Evolutionary conservation across 2,329 filamentous ascomycete species (phyloP).

Genomic region (Ceratocystis albifundus): DNA sequence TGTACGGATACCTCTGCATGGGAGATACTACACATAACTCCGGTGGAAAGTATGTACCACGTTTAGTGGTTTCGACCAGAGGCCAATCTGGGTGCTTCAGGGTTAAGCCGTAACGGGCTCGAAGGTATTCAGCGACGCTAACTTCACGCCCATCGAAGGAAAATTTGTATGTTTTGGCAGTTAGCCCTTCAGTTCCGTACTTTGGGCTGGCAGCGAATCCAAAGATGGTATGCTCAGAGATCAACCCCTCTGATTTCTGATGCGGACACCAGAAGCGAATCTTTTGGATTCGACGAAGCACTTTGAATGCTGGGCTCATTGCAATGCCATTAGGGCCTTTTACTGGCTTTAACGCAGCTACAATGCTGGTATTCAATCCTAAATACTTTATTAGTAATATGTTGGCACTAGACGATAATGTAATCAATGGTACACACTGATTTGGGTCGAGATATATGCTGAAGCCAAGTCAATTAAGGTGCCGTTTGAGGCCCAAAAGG

Average conservation of each 20-base stretch:
- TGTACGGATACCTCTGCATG: constrained; percentile 52
- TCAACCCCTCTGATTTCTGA: constrained; percentile 31
- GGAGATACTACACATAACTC: constrained; percentile 44
- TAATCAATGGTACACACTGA: neutral
- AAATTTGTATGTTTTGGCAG: constrained; percentile 46
- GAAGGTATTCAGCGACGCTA: constrained; percentile 45
- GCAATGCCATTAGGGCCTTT: neutral
- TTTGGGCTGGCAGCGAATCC: constrained; percentile 39
- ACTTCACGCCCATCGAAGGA: constrained; percentile 37
- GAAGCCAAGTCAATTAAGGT: constrained; percentile 31
- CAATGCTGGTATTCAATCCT: neutral
- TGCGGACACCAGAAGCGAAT: constrained; percentile 48
- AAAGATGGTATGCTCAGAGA: constrained; percentile 44
- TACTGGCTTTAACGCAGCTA: neutral
- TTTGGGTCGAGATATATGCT: neutral
- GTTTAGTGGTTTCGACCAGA: constrained; percentile 45
- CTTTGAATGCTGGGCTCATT: constrained; percentile 31
- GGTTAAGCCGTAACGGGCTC: constrained; percentile 41
- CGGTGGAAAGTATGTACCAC: constrained; percentile 45
- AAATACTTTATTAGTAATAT: neutral
- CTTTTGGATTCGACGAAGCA: constrained; percentile 43
- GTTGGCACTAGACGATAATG: neutral
- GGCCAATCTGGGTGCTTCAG: constrained; percentile 42
- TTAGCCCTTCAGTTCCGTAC: constrained; percentile 37
- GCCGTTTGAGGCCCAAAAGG: constrained; percentile 57